Evolutionary conservation across 257 asterid species (phyloP), one percentile per base, ranked within the genome.

Genomic region (Plectranthus barbatus): DNA sequence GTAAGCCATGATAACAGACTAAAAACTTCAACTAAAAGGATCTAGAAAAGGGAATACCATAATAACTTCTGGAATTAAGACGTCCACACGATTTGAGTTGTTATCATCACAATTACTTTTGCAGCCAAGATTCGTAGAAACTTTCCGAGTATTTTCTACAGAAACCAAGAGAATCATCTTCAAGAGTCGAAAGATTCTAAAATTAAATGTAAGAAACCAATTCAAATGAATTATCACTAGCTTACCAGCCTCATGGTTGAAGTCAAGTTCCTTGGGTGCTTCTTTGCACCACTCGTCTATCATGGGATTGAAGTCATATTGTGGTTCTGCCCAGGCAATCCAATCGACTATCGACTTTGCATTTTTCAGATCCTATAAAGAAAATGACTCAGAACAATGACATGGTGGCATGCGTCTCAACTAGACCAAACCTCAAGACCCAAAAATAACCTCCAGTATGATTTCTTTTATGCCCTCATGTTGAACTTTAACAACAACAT

Each of bases 251-350:
- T 88, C 96, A 49, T 60, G 79, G 77, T 86, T 84, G 72, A 91
- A 91, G 66, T 91, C 96, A 56, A 91, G 83, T 80, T 91, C 98
- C 77, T 84, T 91, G 12, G 98, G 98, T 62, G 96, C 92, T 80
- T 91, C 98, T 75, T 86, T 91, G 86, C 98, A 91, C 98, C 98
- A 91, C 73, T 91, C 98, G 61, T 91, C 96, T 72, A 91, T 88
- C 95, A 91, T 89, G 37, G 98, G 89, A 67, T 88, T 89, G 77
- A 91, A 91, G 77, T 91, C 62, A 75, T 88, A 91, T 37, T 91
- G 98, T 31, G 98, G 95, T 79, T 91, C 98, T 31, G 96, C 98
- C 98, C 98, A 91, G 50, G 98, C 98, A 72, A 91, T 81, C 98
- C 98, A 91, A 76, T 91, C 98, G 70, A 88, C 91, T 66, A 91